Evolutionary conservation across 139 green algal genomes (phyloP), one percentile per base, ranked within the genome.

Genomic region (Parachlorella kessleri): DNA sequence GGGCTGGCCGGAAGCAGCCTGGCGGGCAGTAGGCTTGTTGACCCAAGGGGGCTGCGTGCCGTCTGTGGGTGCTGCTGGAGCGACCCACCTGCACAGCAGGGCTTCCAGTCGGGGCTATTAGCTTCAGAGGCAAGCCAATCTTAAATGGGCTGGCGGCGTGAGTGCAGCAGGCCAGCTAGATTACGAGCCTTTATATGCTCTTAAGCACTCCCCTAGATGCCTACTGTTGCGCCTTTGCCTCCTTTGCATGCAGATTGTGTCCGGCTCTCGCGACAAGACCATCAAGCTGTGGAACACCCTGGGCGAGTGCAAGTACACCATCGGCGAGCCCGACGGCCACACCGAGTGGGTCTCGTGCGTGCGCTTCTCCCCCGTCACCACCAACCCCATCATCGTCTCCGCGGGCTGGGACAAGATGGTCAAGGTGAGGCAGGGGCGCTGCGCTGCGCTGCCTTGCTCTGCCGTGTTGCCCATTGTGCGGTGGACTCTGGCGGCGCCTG

Each of bases 221-320:
- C n/a, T n/a, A n/a, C n/a, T n/a, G n/a, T n/a, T 59, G 48, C 48
- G 48, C 0, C 21, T 59, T 59, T 59, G 48, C 48, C 48, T 0
- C 21, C 14, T 59, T n/a, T 37, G 65, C 63, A 30, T 67, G 82
- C 93, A 99, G 96, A 99, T 99, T 83, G 95, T 99, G 80, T 98
- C 94, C 32, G 97, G 94, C 66, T 95, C 94, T 9, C 93, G 96
- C 55, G 95, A 98, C 90, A 97, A 95, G 89, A 97, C 93, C 73
- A 98, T 99, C 92, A 96, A 96, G 89, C 92, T 98, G 83, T 99
- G 96, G 95, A 98, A 99, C 94, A 99, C 96, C 36, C 88, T 99
- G 68, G 75, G 97, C 95, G 97, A 99, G 94, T 99, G 97, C 94
- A 99, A 99, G 92, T 99, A 98, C 95, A 98, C 93, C 70, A 98